Base-by-base conservation (phyloP, 306 rosid species). In the Vigna hirtella region DNA sequence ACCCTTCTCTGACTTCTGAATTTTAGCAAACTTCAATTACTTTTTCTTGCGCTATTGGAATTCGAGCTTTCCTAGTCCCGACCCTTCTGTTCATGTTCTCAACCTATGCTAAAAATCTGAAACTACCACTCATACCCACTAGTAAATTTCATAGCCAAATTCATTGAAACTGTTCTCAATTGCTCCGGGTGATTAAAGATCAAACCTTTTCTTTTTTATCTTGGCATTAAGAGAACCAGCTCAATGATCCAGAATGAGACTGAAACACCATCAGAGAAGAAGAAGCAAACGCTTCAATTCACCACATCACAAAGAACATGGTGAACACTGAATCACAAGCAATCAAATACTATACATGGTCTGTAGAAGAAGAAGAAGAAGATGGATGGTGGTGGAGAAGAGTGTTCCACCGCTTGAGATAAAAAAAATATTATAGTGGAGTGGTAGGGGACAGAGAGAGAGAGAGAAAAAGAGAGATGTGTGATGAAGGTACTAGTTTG, bases 11-110 rank as follows among this genome's bases (percentile, higher is more conserved):
- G 70, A 81, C 70, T 58, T 71, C 53, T 49, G 72, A 61, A 42
- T 70, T 30, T 36, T 55, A 77, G 58, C 52, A 47, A 64, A 9
- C 30, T 48, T 18, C 72, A 57, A 76, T 81, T 89, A 88, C 90
- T 42, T 89, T 89, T 71, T 79, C 83, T 67, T 72, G 83, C 80
- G 75, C 82, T 45, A 43, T 59, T 45, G 47, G 78, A 66, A 79
- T 24, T 24, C 87, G 83, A 83, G 90, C 81, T 84, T 86, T 89
- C 83, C 80, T 77, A 20, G 86, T 72, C 85, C 83, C 85, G 61
- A 77, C 77, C 75, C 80, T 76, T 69, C 83, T 83, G 72, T 87
- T 86, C 91, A 92, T 85, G 79, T 61, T 86, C 58, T 61, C 66
- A 71, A 55, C 26, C 43, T 80, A 50, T 58, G 22, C 68, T 34